Evolutionary conservation across 495 filamentous ascomycete genomes (phyloP), one percentile per base, ranked within the genome.

Genomic region (Aspergillus diversus): DNA sequence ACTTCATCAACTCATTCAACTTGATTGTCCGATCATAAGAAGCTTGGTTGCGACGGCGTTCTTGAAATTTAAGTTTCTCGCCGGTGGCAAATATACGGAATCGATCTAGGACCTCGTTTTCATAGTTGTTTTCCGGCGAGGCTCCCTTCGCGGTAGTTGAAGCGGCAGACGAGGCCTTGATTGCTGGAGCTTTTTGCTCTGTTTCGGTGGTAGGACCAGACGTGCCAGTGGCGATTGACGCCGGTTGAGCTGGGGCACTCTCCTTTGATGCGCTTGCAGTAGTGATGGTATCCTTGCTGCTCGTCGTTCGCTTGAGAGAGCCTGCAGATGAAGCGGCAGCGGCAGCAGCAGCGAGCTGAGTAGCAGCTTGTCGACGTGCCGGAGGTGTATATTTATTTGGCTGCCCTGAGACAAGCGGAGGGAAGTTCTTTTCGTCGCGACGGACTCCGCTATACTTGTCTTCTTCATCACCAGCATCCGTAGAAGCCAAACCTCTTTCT

Each of bases 391-490:
- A 99, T 70, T 90, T 92, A 74, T 90, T 92, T 57, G 87, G 74
- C 63, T 84, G 80, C 9, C 81, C 78, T 66, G 84, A 81, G 31
- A 85, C 70, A 46, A 93, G 77, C 8, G 90, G 85, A n/a, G 89
- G 86, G 69, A 91, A 91, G 27, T 86, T 83, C 66, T 76, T 73
- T 34, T 85, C 83, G 53, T 87, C 84, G 55, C 95, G 88, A 43
- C 86, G 89, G 17, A 99, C 95, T 70, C 93, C 93, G 73, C 93
- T 97, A 73, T 97, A 98, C 71, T 95, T 97, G 63, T 93, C 92
- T 74, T 94, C 91, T 73, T 94, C 91, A 70, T 99, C 95, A 73
- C 89, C 81, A 21, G 84, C 88, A 61, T 91, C 89, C 9, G 76
- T 77, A 57, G 83, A 80, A 32, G 83, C 83, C 66, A 89, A 82